Base-by-base conservation (phyloP, 2,329 filamentous ascomycete genomes). In the Alternaria angustiovoidea region DNA sequence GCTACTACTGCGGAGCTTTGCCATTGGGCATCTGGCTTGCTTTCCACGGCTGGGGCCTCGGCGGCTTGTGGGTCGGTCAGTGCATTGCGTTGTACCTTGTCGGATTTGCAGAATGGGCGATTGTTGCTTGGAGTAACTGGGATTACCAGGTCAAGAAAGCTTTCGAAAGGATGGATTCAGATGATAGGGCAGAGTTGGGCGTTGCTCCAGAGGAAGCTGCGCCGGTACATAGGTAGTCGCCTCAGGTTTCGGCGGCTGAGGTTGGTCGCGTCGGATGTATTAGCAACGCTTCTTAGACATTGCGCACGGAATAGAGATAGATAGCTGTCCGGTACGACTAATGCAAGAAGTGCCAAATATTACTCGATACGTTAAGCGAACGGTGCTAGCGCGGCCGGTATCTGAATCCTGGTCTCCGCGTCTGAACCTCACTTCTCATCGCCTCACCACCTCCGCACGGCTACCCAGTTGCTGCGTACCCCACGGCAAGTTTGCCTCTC, bases 1-100 rank as follows among this genome's bases (percentile, higher is more conserved):
- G 90, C 73, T 96, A 96, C 77, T 96, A 96, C 75, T 88, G 88
- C 65, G 91, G 91, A 59, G 92, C 92, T 1, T 76, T 96, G 56
- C 93, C 93, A 0, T 81, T 89, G n/a, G 92, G 93, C 0, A 91
- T 96, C 54, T 95, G 87, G 79, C 86, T 96, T 30, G 92, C 93
- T 2, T 95, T 95, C 69, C 87, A 95, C 72, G 92, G 92, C 18
- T 95, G 92, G 92, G 92, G 92, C 0, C 80, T 96, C 2, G 83
- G 84, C 18, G 93, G 93, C 0, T 80, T 96, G 16, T 96, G 93
- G 93, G 82, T 95, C 34, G 93, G 92, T 16, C 91, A 94, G 74
- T 94, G 91, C 71, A 88, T 80, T 57, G 79, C 78, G 9, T 65
- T 96, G 32, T 96, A 93, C 73, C 81, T 95, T 22, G 93, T 96